Evolutionary conservation across 345 rosid genomes (phyloP), one percentile per base, ranked within the genome.

Genomic region (Populus euphratica): DNA sequence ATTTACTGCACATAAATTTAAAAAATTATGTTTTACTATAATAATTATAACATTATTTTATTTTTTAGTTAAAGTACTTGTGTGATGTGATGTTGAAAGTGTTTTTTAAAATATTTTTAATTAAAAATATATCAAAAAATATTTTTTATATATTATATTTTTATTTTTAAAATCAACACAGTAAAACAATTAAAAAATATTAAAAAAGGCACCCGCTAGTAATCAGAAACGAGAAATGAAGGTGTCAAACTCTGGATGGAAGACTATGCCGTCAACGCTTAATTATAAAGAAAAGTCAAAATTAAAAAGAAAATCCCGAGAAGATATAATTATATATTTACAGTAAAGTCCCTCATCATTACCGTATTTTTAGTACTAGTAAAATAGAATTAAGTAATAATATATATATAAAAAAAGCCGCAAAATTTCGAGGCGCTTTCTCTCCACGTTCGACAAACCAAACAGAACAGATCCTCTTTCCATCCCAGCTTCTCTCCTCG

Each of bases 381-480:
- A n/a, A 9, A 36, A 54, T 35, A 33, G 13, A 17, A 4, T 5
- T 10, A 27, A 13, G 1, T 74, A 69, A 65, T 13, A 59, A 29
- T 9, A 41, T 41, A 36, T 36, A 36, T 36, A 36, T 2, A 9
- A 23, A 43, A 76, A 78, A 78, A 61, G 5, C 75, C 70, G 71
- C 59, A 21, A 52, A 59, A 7, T 74, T 68, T 41, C 84, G 8
- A 2, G 81, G 72, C 65, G 71, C 61, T 67, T 81, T 80, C 81
- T 68, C 33, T 1, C 35, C 83, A 68, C 78, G 44, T 84, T 78
- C 86, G 44, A 69, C 80, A 54, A 65, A 8, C 5, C 59, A 74
- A 21, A 12, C 11, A 14, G 3, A 8, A 41, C 6, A 41, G 3
- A 10, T 10, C 44, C 13, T 49, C n/a, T 62, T 38, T 36, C 52